phyloP scores from a whole-genome alignment of 164 flowering plant species.

The Vitis riparia region DNA sequence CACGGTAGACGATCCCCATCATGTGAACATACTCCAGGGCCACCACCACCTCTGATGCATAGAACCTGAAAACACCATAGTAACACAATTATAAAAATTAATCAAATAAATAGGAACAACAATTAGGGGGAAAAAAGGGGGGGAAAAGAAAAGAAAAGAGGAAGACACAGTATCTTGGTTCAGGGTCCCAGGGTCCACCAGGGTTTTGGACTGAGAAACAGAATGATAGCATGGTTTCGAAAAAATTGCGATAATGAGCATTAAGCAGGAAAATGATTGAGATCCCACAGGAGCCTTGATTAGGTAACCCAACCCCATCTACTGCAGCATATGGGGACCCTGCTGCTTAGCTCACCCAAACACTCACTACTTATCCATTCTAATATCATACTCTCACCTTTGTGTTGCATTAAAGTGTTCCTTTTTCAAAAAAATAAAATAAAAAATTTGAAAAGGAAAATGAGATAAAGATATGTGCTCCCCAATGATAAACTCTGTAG shows the following conservation, averaged over 20 bases:
- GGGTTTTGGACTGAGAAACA: too few species aligned
- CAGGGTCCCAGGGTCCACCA: conserved; percentile 2
- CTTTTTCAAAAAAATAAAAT: too few species aligned
- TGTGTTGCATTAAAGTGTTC: too few species aligned
- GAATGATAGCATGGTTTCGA: too few species aligned
- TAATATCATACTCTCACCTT: too few species aligned
- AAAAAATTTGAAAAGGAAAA: too few species aligned
- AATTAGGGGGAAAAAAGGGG: background rate
- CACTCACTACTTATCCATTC: too few species aligned
- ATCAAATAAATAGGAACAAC: background rate
- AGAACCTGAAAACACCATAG: conserved; percentile 41
- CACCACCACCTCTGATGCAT: conserved; percentile 71
- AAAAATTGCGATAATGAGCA: background rate
- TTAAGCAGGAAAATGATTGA: conserved; percentile 18
- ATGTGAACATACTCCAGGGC: conserved; percentile 72
- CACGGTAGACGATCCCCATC: conserved; percentile 70
- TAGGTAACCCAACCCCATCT: too few species aligned
- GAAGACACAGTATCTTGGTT: background rate
- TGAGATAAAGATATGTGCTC: too few species aligned
- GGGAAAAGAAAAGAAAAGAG: background rate
- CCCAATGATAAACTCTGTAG: too few species aligned
- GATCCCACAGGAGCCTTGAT: background rate
- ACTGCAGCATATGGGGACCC: too few species aligned
- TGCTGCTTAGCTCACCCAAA: too few species aligned
- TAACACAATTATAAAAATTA: background rate